Conservation (phyloP, 163 green algal species). For the Chlamydomonas reinhardtii region DNA sequence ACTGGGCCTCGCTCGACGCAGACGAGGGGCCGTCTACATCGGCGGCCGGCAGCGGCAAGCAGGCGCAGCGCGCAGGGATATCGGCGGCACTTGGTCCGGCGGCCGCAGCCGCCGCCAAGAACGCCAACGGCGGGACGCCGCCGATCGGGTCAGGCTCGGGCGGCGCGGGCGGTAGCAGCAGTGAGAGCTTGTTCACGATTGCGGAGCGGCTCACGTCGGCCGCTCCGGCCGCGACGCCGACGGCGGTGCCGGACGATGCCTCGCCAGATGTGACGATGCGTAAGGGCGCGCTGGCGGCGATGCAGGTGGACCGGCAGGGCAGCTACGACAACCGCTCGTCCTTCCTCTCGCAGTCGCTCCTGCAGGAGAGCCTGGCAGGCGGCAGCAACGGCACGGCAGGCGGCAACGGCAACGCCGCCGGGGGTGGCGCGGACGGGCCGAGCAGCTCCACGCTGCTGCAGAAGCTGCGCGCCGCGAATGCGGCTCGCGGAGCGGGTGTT, state of each 20-base stretch:
- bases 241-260: background rate
- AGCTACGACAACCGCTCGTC: conserved; percentile 35
- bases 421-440: background rate
- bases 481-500: background rate
- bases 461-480: conserved; percentile 33
- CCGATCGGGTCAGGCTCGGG: background rate
- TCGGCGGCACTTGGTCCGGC: background rate
- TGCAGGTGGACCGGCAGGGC: conserved; percentile 29
- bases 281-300: conserved; percentile 15
- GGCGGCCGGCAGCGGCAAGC: background rate
- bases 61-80: background rate
- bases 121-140: background rate
- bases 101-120: background rate
- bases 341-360: conserved; percentile 36
- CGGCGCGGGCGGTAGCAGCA: background rate
- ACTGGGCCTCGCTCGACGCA: too few relatives aligned
- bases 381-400: background rate
- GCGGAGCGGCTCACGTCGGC: conserved; percentile 22
- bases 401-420: background rate
- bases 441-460: background rate
- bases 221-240: background rate
- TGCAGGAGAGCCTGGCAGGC: background rate
- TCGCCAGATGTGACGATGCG: conserved; percentile 25
- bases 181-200: conserved; percentile 34
- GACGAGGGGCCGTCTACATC: background rate